These are phyloP conservation scores for Solanum hybrid DNA, from an alignment of 305 asterid genomes.

Conservation along the genomic window DNA sequence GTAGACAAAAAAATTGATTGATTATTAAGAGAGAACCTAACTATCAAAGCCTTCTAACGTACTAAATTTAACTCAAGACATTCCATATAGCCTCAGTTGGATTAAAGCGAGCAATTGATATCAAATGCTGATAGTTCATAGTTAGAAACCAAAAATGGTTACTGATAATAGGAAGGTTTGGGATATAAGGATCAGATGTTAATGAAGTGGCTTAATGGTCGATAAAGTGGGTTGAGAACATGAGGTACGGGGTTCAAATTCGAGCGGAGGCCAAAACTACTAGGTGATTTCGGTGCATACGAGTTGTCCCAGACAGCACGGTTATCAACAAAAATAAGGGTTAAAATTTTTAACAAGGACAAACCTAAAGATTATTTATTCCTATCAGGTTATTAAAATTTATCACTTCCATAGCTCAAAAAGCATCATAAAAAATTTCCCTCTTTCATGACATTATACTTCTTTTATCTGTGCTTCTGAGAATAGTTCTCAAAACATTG, in stretches of 20 bases:
- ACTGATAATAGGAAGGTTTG: not conserved
- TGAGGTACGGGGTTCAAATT: not conserved
- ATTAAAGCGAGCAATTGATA: not conserved
- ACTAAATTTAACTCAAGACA: not conserved
- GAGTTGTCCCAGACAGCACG: not conserved
- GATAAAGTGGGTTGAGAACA: not conserved
- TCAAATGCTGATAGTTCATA: not conserved
- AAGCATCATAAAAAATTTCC: not conserved
- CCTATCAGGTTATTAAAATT: not conserved
- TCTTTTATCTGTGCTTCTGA: not conserved
- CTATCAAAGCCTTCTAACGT: not conserved
- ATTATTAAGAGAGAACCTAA: not conserved
- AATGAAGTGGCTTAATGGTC: not conserved
- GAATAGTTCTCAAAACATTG: not conserved
- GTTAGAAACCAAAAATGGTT: not conserved
- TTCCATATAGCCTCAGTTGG: not conserved
- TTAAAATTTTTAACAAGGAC: not conserved
- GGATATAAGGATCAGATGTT: not conserved
- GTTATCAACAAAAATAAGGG: not conserved
- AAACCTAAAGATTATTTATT: not conserved
- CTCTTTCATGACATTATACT: not conserved
- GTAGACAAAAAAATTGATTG: not conserved
- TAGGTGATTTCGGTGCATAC: not conserved
- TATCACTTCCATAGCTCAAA: not conserved
- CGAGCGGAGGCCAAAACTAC: not conserved